These are phyloP conservation scores for Aspergillus caelatus DNA, from an alignment of 2,329 filamentous ascomycete species.

Conservation along the genomic window DNA sequence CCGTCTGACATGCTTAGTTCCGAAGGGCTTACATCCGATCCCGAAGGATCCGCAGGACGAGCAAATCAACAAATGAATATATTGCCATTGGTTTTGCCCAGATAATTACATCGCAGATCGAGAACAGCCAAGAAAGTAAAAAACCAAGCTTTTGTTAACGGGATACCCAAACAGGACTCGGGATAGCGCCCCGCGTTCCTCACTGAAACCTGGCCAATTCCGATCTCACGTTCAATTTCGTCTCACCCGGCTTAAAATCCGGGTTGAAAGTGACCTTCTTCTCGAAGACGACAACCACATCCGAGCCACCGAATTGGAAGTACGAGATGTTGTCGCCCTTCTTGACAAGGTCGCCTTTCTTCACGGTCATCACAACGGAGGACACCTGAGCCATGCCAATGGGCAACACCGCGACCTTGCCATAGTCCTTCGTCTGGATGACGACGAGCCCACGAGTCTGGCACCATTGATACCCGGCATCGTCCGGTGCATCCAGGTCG, in stretches of 20 bases:
- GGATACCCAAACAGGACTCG: not conserved
- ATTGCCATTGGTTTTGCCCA: not conserved
- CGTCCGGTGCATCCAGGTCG: slow-evolving; percentile 35
- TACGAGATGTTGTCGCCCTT: slow-evolving; percentile 49
- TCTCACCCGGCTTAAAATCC: slow-evolving; percentile 1
- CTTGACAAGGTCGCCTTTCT: slow-evolving; percentile 25
- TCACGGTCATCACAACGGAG: slow-evolving; percentile 37
- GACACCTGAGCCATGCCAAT: slow-evolving; percentile 51
- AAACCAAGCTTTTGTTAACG: not conserved
- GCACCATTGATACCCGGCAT: slow-evolving; percentile 45
- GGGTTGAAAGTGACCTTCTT: slow-evolving; percentile 9
- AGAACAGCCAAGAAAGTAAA: not conserved
- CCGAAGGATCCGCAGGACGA: not conserved
- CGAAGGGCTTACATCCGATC: not conserved
- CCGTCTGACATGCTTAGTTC: not conserved
- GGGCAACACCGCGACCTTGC: slow-evolving; percentile 47
- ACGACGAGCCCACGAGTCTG: slow-evolving; percentile 45
- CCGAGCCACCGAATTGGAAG: slow-evolving; percentile 50
- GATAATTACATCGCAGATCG: not conserved
- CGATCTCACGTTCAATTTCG: slow-evolving; percentile 12
- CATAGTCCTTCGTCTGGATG: slow-evolving; percentile 39
- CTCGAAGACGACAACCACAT: slow-evolving; percentile 47
- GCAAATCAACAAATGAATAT: not conserved
- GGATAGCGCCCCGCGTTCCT: not conserved
- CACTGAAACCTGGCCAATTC: slow-evolving; percentile 3